Evolutionary conservation across 768 basidiomycete species (phyloP).

Genomic region (Fibroporia radiculosa): DNA sequence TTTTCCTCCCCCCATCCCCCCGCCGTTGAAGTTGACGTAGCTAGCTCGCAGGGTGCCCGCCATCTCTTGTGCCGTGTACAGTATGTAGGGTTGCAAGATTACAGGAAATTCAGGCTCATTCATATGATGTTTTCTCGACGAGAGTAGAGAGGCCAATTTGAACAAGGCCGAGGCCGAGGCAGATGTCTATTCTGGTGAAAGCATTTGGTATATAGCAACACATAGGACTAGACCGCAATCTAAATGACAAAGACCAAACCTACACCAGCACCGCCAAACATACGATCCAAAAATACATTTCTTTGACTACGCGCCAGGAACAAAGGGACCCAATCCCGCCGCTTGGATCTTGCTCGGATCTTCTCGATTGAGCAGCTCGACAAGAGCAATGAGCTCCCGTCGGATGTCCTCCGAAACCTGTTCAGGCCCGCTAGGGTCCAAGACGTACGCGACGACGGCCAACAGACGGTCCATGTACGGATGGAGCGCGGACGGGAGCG

Average conservation of each 20-base stretch:
- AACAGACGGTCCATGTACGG: slow-evolving; percentile 77
- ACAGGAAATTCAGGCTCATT: too few species aligned
- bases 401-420: slow-evolving; percentile 78
- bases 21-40: too few species aligned
- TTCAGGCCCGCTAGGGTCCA: slow-evolving; percentile 67
- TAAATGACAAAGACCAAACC: background rate
- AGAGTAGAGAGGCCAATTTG: too few species aligned
- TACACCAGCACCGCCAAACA: background rate
- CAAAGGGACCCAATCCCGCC: slow-evolving; percentile 56
- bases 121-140: too few species aligned
- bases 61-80: too few species aligned
- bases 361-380: slow-evolving; percentile 65
- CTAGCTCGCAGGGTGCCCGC: too few species aligned
- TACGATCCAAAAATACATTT: background rate
- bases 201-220: too few species aligned
- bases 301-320: slow-evolving; percentile 21
- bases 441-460: slow-evolving; percentile 69
- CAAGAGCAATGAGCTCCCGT: slow-evolving; percentile 64
- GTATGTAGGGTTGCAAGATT: too few species aligned
- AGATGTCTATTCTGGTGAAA: too few species aligned
- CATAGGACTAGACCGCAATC: too few species aligned
- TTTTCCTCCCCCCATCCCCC: too few species aligned
- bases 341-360: slow-evolving; percentile 76
- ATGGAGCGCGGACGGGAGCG: slow-evolving; percentile 59
- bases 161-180: too few species aligned